phyloP scores from a whole-genome alignment of 805 yeast genomes.

The Candida multigemmis region DNA sequence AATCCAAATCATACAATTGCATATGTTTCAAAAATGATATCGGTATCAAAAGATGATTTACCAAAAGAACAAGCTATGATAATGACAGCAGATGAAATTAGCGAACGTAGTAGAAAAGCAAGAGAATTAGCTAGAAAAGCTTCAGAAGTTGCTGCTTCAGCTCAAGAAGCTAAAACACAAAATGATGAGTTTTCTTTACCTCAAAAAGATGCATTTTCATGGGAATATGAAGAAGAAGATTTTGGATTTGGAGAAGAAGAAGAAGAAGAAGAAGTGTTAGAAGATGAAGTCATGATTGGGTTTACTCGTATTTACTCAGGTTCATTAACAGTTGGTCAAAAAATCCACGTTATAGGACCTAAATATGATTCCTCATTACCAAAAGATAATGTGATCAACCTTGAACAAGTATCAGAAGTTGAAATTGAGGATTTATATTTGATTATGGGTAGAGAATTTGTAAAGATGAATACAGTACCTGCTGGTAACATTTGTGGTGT shows the following conservation, averaged over 20 bases:
- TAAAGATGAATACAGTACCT: conserved; percentile 71
- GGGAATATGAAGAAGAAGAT: conserved; percentile 42
- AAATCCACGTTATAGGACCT: conserved; percentile 74
- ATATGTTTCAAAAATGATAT: conserved; percentile 82
- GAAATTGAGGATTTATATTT: conserved; percentile 64
- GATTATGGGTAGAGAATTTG: conserved; percentile 87
- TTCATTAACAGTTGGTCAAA: conserved; percentile 64
- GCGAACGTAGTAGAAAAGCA: conserved; percentile 56
- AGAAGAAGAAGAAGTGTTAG: conserved; percentile 35
- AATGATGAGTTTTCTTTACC: conserved; percentile 18
- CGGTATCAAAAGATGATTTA: conserved; percentile 73
- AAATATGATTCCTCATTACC: conserved; percentile 61
- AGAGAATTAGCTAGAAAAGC: conserved; percentile 63
- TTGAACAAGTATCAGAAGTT: conserved; percentile 47
- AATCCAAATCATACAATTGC: conserved; percentile 42
- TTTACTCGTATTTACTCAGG: conserved; percentile 90
- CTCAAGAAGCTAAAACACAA: conserved; percentile 10
- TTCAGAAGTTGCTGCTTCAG: conserved; percentile 37
- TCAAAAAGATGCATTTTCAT: conserved; percentile 29
- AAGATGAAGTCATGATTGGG: conserved; percentile 68
- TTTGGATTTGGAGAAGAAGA: conserved; percentile 25
- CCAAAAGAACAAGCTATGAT: conserved; percentile 41
- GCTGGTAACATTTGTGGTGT: conserved; percentile 95
- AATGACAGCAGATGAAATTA: conserved; percentile 45
- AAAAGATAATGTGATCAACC: conserved; percentile 22